Evolutionary conservation across 352 stramenopile species (phyloP).

Genomic region (Thraustotheca clavata): DNA sequence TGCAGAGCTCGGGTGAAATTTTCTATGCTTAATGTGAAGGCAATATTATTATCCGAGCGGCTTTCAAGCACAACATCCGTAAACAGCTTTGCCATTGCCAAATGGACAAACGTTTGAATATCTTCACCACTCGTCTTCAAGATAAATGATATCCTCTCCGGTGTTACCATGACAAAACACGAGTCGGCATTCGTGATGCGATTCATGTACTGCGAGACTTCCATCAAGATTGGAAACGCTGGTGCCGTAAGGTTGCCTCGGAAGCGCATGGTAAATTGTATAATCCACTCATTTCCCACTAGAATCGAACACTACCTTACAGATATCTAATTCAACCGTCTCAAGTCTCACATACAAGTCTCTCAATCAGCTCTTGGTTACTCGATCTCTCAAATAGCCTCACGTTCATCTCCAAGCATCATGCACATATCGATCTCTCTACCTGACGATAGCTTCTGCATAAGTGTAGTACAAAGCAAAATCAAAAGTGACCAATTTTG

Average conservation of each 20-base stretch:
- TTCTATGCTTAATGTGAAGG: slow-evolving; percentile 61
- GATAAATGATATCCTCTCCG: slow-evolving; percentile 48
- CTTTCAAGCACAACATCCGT: slow-evolving; percentile 64
- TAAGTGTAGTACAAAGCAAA: too few relatives aligned
- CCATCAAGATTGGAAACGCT: slow-evolving; percentile 64
- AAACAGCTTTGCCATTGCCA: slow-evolving; percentile 59
- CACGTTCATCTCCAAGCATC: too few relatives aligned
- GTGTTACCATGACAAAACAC: slow-evolving; percentile 67
- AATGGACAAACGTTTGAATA: slow-evolving; percentile 64
- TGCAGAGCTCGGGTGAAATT: slow-evolving; percentile 63
- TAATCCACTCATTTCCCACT: neutral
- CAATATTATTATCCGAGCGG: slow-evolving; percentile 70
- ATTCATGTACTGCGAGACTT: slow-evolving; percentile 62
- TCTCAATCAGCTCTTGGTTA: too few relatives aligned
- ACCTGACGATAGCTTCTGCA: too few relatives aligned
- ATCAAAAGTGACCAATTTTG: slow-evolving; percentile 10
- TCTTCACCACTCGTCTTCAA: slow-evolving; percentile 68
- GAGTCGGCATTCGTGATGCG: slow-evolving; percentile 42
- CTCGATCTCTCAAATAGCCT: too few relatives aligned
- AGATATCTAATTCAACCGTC: too few relatives aligned
- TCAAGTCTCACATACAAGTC: too few relatives aligned
- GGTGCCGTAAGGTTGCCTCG: slow-evolving; percentile 66
- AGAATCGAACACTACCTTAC: too few relatives aligned
- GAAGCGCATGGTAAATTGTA: slow-evolving; percentile 50
- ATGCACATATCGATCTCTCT: too few relatives aligned